Base-by-base conservation (phyloP, 768 basidiomycete species). In the Tricholoma matsutake region DNA sequence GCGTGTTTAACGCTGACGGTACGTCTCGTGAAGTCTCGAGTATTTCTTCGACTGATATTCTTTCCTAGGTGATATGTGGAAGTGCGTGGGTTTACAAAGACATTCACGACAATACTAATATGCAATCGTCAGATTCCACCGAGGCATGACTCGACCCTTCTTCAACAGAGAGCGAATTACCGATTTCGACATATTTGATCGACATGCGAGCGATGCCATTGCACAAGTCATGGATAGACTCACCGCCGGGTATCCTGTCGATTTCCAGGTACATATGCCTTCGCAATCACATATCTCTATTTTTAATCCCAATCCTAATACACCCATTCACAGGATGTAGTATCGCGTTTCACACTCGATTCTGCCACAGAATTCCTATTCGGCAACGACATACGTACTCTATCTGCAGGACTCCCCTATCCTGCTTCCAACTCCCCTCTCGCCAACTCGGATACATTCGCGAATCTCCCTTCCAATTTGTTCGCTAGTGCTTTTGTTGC, bases 61-160 rank as follows among this genome's bases (percentile, higher is more conserved):
- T 45, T 9, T 20, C 20, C 11, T 18, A 45, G 43, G 83, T 60
- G 69, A 87, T 1, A 78, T 83, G 71, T 90, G 89, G 89, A 90
- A 86, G 85, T 87, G 65, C 62, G 80, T 68, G 32, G 7, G 28
- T 8, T 39, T 6, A 18, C 18, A 20, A 20, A 5, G 43, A 6
- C 1, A 7, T 45, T 8, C 7, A 7, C 14, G 41, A 28, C 3
- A 20, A 22, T 5, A 39, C 20, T 14, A 47, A 29, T 20, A 49
- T 52, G 57, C 55, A 49, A 59, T 31, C 16, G 51, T 70, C 29
- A 83, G 87, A 67, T 82, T 87, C 65, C 87, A 89, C 68, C 83
- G 88, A 9, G 66, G 78, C 3, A 86, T 91, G 76, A 85, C 86
- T 0, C 82, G 89, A 0, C 88, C 88, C 0, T 89, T 90, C 76